Percentiles rank a stretch among this genome's conserved stretches.
phyloP scores from a whole-genome alignment of 768 basidiomycete genomes.

The Pisolithus orientalis region DNA sequence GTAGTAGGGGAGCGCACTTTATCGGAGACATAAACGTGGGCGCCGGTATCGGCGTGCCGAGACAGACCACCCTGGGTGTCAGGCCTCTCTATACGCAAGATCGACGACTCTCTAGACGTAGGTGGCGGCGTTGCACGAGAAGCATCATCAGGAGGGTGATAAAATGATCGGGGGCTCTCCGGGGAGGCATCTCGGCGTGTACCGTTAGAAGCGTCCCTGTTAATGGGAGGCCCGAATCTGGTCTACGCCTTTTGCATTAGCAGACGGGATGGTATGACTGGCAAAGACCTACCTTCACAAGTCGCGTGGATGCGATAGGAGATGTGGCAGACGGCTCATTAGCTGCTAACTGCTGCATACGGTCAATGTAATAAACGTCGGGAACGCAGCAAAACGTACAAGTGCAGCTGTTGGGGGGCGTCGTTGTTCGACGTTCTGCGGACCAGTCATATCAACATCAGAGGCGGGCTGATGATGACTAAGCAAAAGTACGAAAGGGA shows the following conservation, averaged over 20 bases:
- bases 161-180: slow-evolving; percentile 11
- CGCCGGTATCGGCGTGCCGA: slow-evolving; percentile 6
- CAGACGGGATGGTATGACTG: not conserved
- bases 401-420: slow-evolving; percentile 7
- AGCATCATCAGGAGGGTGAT: slow-evolving; percentile 9
- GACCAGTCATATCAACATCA: slow-evolving; percentile 1
- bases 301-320: slow-evolving; percentile 14
- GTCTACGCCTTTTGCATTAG: slow-evolving; percentile 14
- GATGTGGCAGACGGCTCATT: slow-evolving; percentile 7
- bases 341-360: slow-evolving; percentile 10
- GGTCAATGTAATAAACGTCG: not conserved
- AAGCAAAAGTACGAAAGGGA: not conserved
- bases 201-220: slow-evolving; percentile 13
- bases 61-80: slow-evolving; percentile 8
- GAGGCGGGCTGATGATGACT: slow-evolving; percentile 11
- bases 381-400: slow-evolving; percentile 6
- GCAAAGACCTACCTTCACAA: slow-evolving; percentile 4
- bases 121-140: slow-evolving; percentile 23
- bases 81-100: slow-evolving; percentile 8
- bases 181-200: slow-evolving; percentile 6
- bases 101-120: slow-evolving; percentile 25
- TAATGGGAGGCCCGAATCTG: slow-evolving; percentile 27
- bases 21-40: slow-evolving; percentile 1
- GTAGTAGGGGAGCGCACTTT: not conserved
- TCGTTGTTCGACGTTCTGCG: not conserved